Evolutionary conservation across 2,329 filamentous ascomycete species (phyloP).

Genomic region (Talaromyces sp.): DNA sequence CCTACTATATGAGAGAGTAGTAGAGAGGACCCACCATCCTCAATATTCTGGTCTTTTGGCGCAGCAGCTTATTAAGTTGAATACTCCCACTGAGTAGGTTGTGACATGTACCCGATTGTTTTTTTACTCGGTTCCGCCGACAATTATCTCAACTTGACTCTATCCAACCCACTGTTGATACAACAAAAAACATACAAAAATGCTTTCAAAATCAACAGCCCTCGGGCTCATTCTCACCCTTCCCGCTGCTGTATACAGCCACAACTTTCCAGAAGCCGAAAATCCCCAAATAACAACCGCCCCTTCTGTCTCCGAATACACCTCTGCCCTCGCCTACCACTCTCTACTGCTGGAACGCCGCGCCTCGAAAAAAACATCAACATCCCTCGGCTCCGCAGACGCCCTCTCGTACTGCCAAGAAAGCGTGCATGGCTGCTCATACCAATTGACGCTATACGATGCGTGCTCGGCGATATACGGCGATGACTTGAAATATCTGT

Average conservation of each 20-base stretch:
- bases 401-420: not conserved
- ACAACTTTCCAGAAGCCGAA: too few relatives aligned
- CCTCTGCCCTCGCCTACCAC: not conserved
- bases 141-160: too few relatives aligned
- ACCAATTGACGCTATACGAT: not conserved
- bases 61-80: too few relatives aligned
- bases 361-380: not conserved
- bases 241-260: not conserved
- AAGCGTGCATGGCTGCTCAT: not conserved
- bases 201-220: not conserved
- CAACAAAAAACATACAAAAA: not conserved
- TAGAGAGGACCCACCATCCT: too few relatives aligned
- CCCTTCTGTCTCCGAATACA: not conserved
- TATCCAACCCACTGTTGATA: too few relatives aligned
- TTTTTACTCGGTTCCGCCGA: too few relatives aligned
- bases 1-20: too few relatives aligned
- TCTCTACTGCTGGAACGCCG: not conserved
- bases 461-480: not conserved
- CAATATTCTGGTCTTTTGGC: too few relatives aligned
- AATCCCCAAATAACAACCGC: not conserved
- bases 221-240: not conserved
- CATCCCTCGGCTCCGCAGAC: not conserved
- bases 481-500: not conserved
- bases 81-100: too few relatives aligned
- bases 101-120: too few relatives aligned